These are phyloP conservation scores for Monilinia polystroma DNA, from an alignment of 2,329 filamentous ascomycete species.

Conservation along the genomic window DNA sequence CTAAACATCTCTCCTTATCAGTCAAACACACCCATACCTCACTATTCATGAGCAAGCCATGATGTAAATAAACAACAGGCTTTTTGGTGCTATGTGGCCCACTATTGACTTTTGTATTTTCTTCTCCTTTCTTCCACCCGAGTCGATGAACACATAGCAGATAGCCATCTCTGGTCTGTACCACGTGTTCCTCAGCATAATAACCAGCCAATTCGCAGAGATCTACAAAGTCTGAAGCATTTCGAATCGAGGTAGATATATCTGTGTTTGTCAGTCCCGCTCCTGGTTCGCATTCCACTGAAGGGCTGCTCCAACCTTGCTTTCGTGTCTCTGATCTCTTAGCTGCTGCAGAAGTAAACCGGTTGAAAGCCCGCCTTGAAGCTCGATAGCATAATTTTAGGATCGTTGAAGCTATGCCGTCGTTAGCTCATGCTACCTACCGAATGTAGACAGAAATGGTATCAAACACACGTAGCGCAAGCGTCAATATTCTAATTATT, in stretches of 20 bases:
- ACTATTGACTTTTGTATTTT: constrained; percentile 73
- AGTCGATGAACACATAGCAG: constrained; percentile 86
- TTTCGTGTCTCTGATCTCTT: constrained; percentile 67
- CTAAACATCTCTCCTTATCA: constrained; percentile 78
- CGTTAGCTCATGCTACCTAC: constrained; percentile 1
- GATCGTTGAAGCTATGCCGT: constrained; percentile 65
- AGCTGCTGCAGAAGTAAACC: constrained; percentile 67
- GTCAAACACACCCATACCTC: constrained; percentile 97
- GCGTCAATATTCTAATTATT: constrained; percentile 78
- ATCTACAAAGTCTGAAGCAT: constrained; percentile 89
- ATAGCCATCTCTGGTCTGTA: constrained; percentile 92
- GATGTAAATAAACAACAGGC: constrained; percentile 89
- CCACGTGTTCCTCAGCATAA: constrained; percentile 91
- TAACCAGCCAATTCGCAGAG: constrained; percentile 92
- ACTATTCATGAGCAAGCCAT: constrained; percentile 97
- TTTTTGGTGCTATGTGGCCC: constrained; percentile 69
- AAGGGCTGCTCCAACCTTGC: constrained; percentile 60
- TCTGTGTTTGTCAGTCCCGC: constrained; percentile 43
- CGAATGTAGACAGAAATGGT: background rate
- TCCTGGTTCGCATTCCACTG: constrained; percentile 54
- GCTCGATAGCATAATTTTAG: constrained; percentile 79
- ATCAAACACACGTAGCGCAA: constrained; percentile 72
- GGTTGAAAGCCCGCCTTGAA: constrained; percentile 80
- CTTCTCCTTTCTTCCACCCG: constrained; percentile 78
- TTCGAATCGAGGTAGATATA: constrained; percentile 73